Evolutionary conservation across 176 grass and related monocot species (phyloP), one percentile per base, ranked within the genome.

Genomic region (Triticum timopheevii): DNA sequence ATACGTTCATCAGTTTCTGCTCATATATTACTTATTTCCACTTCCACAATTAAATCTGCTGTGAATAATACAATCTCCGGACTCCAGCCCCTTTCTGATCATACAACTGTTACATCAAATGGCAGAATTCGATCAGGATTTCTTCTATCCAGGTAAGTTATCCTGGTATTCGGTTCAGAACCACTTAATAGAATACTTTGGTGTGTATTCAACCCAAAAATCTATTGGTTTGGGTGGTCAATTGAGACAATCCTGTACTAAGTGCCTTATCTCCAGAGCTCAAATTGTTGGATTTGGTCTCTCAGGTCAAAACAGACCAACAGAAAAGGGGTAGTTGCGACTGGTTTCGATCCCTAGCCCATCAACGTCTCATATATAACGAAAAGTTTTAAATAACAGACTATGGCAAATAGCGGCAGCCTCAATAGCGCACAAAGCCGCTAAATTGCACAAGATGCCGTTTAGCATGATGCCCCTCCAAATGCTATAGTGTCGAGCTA

Each of bases 121-220:
- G 54, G 54, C 20, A 86, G 82, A 68, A 85, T 1, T 79, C 85
- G 25, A 79, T 79, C 65, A 83, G 4, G 56, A 83, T 62, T 92
- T 88, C 73, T 92, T 86, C 83, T 73, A 83, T 17, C 56, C 78
- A 71, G 86, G 82, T 65, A 88, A 71, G 63, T 45, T 92, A 88
- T 69, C 65, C 44, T 27, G 90, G 86, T 59, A 69, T 92, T 80
- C 79, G 86, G 90, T 92, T 86, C 79, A 86, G 81, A 61, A 69
- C 36, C 13, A 38, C 78, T 61, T 82, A 72, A 42, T 72, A 52
- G 36, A 80, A 50, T 40, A 65, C 74, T 38, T 47, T 25, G 44
- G 40, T 47, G 13, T 74, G 40, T 47, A 11, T 73, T 74, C 7
- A 24, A 30, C 28, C 28, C 28, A 74, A 54, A 30, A 80, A 25